These are phyloP conservation scores for Penstemon eatonii DNA, from an alignment of 257 asterid genomes.

Conservation along the genomic window DNA sequence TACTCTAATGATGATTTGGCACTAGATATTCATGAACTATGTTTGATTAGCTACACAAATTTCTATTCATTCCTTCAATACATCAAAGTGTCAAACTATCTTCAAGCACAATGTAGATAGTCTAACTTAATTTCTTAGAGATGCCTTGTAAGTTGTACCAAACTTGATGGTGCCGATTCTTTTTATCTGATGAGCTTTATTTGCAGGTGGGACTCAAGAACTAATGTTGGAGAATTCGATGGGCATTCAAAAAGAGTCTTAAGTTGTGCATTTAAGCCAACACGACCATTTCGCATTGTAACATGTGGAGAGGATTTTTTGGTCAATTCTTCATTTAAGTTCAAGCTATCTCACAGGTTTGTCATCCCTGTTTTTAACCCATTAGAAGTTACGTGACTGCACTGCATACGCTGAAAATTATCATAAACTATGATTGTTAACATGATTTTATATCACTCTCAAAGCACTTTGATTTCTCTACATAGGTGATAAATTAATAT, in stretches of 20 bases:
- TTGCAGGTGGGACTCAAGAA: constrained; percentile 98
- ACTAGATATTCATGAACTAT: neutral
- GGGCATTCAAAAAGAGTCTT: constrained; percentile 90
- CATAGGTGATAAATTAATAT: neutral
- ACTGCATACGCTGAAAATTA: constrained; percentile 16
- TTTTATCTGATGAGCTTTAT: constrained; percentile 32
- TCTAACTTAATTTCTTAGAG: neutral
- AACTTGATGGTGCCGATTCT: neutral
- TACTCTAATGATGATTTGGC: neutral
- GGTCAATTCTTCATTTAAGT: constrained; percentile 93
- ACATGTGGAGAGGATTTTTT: constrained; percentile 95
- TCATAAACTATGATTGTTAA: neutral
- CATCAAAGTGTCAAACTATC: neutral
- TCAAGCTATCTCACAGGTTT: constrained; percentile 96
- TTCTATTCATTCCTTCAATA: neutral
- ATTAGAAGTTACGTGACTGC: constrained; percentile 17
- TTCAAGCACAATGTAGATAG: neutral
- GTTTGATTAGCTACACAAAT: neutral
- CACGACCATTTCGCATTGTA: constrained; percentile 92
- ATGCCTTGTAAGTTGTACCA: neutral
- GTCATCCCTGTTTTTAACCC: constrained; percentile 24
- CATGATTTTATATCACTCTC: constrained; percentile 15
- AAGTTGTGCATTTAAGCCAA: constrained; percentile 95
- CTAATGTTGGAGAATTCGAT: constrained; percentile 93
- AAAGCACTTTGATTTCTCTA: neutral